Conservation (phyloP, 1,284 basidiomycete species). For the Papiliotrema fonsecae region DNA sequence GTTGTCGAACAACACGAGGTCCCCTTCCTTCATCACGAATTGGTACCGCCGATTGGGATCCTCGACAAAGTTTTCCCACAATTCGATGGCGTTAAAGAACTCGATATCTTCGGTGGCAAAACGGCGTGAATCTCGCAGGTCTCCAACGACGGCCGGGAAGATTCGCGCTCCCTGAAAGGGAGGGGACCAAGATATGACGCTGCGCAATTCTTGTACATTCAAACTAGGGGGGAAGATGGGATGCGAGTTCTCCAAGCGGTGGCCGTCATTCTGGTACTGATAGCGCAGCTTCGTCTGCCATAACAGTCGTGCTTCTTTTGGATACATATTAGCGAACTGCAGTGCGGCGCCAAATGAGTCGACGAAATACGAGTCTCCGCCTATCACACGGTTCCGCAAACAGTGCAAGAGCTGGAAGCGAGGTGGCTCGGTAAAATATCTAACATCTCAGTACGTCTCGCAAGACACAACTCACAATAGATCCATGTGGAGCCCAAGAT, state of each 20-base stretch:
- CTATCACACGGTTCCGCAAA: constrained; percentile 69
- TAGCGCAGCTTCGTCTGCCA: constrained; percentile 64
- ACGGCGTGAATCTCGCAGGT: not conserved
- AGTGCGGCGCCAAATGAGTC: constrained; percentile 65
- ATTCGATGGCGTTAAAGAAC: constrained; percentile 60
- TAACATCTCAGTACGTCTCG: constrained; percentile 32
- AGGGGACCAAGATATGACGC: constrained; percentile 83
- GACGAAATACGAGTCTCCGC: constrained; percentile 84
- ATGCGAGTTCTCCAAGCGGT: constrained; percentile 75
- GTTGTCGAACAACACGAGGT: constrained; percentile 90
- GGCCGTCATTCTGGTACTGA: constrained; percentile 86
- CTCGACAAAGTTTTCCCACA: constrained; percentile 63
- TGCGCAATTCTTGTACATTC: constrained; percentile 11
- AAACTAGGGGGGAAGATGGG: constrained; percentile 58
- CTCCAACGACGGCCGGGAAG: not conserved
- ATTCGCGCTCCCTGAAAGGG: constrained; percentile 72
- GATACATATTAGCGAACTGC: constrained; percentile 60
- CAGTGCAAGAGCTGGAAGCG: constrained; percentile 89
- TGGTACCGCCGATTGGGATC: constrained; percentile 57
- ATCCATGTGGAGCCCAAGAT: constrained; percentile 90
- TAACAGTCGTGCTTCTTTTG: constrained; percentile 50
- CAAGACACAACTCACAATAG: constrained; percentile 59
- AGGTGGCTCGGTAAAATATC: constrained; percentile 79
- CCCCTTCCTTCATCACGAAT: constrained; percentile 73
- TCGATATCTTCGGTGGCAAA: constrained; percentile 3